Percentiles rank a stretch among this genome's conserved stretches.
phyloP scores from a whole-genome alignment of 2,329 filamentous ascomycete genomes.

The Purpureocillium takamizusanense region DNA sequence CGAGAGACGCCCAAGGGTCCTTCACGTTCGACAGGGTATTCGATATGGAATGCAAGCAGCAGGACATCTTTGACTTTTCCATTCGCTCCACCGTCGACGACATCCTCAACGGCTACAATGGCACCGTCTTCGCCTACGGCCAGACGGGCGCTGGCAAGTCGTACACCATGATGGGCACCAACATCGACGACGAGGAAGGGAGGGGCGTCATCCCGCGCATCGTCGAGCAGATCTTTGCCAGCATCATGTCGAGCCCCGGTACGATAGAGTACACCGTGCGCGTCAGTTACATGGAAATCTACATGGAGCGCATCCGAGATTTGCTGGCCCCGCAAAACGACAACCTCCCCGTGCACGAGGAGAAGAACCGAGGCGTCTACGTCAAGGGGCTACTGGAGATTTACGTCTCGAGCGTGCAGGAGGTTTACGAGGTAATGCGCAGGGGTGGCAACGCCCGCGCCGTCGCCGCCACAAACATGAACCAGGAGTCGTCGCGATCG shows the following conservation, averaged over 20 bases:
- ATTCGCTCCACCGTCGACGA: constrained; percentile 95
- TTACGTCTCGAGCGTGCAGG: constrained; percentile 89
- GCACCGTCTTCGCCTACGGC: constrained; percentile 96
- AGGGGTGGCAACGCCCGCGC: constrained; percentile 81
- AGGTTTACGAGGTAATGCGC: constrained; percentile 95
- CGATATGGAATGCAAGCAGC: constrained; percentile 82
- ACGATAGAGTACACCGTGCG: constrained; percentile 98
- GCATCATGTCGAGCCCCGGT: constrained; percentile 81
- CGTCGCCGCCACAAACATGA: constrained; percentile 98
- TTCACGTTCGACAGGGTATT: constrained; percentile 99
- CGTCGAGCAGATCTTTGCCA: constrained; percentile 93
- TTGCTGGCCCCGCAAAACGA: constrained; percentile 86
- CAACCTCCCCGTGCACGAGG: constrained; percentile 95
- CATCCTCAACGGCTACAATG: constrained; percentile 98
- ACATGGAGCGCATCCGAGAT: constrained; percentile 98
- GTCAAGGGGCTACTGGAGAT: constrained; percentile 93
- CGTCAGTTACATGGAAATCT: constrained; percentile 99
- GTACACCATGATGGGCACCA: constrained; percentile 77
- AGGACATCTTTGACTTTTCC: constrained; percentile 96
- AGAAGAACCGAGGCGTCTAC: constrained; percentile 92
- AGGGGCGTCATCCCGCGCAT: constrained; percentile 96
- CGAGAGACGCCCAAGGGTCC: constrained; percentile 68
- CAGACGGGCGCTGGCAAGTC: constrained; percentile 98
- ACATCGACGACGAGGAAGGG: constrained; percentile 80
- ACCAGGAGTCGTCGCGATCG: constrained; percentile 93